Evolutionary conservation across 139 green algal genomes (phyloP).

Genomic region (Micractinium conductrix): DNA sequence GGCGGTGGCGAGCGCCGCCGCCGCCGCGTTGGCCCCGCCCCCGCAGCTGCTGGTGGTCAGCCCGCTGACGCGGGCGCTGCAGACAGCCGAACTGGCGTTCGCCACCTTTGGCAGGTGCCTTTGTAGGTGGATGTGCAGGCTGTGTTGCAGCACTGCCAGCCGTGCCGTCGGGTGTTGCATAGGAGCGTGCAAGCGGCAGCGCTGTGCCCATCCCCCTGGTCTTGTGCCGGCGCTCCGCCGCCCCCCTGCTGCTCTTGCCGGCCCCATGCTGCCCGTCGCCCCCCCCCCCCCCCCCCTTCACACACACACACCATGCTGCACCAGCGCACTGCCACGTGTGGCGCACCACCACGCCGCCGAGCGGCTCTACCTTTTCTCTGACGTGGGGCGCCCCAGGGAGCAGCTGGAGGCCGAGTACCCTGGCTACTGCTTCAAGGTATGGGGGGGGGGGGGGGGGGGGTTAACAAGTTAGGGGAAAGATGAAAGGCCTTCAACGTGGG

Average conservation of each 20-base stretch:
- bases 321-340: conserved; percentile 28
- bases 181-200: too few relatives aligned
- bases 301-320: neutral
- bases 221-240: too few relatives aligned
- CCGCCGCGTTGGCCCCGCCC: neutral
- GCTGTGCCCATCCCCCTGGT: too few relatives aligned
- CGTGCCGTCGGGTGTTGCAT: too few relatives aligned
- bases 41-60: conserved; percentile 61
- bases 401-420: conserved; percentile 43
- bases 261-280: neutral
- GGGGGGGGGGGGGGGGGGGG: too few relatives aligned
- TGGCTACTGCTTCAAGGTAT: conserved; percentile 24
- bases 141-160: neutral
- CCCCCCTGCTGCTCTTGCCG: too few relatives aligned
- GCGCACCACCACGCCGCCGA: conserved; percentile 60
- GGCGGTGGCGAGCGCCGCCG: neutral
- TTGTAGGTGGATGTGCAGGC: neutral
- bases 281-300: too few relatives aligned
- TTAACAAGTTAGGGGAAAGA: too few relatives aligned
- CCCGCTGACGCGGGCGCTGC: conserved; percentile 64
- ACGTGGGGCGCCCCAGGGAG: conserved; percentile 51
- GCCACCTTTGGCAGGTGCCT: neutral
- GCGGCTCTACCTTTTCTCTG: conserved; percentile 65
- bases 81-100: conserved; percentile 70
- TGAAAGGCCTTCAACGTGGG: too few relatives aligned